A percentile compares a stretch with the other conserved stretches of the same genome.
Conservation (phyloP, 495 filamentous ascomycete genomes). For the Penicillium maclennaniae region DNA sequence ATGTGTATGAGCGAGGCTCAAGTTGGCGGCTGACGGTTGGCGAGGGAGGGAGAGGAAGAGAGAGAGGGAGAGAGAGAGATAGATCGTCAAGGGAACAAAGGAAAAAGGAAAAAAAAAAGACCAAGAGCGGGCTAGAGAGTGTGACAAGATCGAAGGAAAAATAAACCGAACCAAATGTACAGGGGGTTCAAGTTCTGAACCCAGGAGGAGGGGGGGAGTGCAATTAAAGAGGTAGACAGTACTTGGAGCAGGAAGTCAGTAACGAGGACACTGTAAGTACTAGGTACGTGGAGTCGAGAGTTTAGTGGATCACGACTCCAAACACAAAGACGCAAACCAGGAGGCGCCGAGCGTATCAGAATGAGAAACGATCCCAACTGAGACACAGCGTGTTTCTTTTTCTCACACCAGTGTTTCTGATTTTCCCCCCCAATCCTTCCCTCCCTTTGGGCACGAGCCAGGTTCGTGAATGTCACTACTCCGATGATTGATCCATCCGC, state of each 20-base stretch:
- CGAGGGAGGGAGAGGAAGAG: slow-evolving; percentile 8
- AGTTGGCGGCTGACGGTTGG: background rate
- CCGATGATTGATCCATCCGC: too few species aligned
- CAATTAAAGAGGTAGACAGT: slow-evolving; percentile 9
- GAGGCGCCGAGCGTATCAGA: slow-evolving; percentile 17
- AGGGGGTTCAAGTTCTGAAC: slow-evolving; percentile 4
- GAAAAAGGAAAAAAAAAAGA: slow-evolving; percentile 1
- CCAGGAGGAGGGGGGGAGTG: slow-evolving; percentile 12
- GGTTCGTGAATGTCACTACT: background rate
- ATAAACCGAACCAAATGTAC: background rate
- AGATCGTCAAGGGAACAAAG: slow-evolving; percentile 8
- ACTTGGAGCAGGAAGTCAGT: background rate
- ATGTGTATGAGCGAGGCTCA: background rate
- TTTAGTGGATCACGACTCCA: slow-evolving; percentile 13
- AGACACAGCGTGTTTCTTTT: slow-evolving; percentile 40
- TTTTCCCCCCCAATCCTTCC: background rate
- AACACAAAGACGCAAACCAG: slow-evolving; percentile 5
- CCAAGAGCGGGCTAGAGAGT: background rate
- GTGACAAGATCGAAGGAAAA: background rate
- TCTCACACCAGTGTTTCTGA: background rate
- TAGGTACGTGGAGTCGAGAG: slow-evolving; percentile 7
- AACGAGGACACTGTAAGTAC: slow-evolving; percentile 4
- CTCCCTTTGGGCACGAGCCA: background rate
- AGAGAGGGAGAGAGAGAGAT: slow-evolving; percentile 15
- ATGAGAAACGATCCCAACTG: slow-evolving; percentile 19